phyloP scores from a whole-genome alignment of 2,329 filamentous ascomycete genomes.

The Bipolaris cookei region DNA sequence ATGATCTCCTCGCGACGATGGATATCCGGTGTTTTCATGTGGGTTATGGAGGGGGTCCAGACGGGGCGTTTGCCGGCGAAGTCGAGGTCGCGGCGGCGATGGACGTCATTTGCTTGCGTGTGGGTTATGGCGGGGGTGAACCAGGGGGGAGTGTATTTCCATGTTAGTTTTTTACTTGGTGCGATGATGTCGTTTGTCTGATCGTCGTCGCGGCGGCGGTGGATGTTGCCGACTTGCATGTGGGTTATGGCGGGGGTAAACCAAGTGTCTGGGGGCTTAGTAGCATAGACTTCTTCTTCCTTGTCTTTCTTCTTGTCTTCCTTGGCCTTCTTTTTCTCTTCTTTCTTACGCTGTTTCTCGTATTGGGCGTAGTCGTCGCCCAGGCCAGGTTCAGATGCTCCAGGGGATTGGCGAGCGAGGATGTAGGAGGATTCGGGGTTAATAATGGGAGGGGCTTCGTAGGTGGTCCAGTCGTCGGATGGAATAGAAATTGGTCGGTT shows the following conservation, averaged over 20 bases:
- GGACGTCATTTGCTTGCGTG: background rate
- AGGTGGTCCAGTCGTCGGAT: background rate
- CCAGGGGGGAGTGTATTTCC: background rate
- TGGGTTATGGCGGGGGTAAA: background rate
- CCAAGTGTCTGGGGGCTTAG: background rate
- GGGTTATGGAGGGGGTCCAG: no score
- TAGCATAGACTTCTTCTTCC: background rate
- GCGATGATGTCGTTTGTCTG: no score
- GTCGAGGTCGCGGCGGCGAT: background rate
- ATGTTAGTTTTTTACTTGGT: background rate
- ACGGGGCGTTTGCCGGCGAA: no score
- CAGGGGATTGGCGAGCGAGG: no score
- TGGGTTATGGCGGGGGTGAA: background rate
- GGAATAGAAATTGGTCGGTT: background rate
- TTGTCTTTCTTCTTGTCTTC: background rate
- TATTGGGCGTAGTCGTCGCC: background rate
- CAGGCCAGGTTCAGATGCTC: background rate
- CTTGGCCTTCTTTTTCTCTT: background rate
- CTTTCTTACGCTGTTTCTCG: background rate
- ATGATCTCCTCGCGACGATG: background rate
- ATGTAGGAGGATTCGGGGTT: no score
- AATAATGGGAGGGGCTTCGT: no score
- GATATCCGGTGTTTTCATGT: background rate
- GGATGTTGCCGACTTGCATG: background rate
- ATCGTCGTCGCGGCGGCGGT: background rate